Conservation (phyloP, 805 yeast genomes). For the Grigorovia jiainica region DNA sequence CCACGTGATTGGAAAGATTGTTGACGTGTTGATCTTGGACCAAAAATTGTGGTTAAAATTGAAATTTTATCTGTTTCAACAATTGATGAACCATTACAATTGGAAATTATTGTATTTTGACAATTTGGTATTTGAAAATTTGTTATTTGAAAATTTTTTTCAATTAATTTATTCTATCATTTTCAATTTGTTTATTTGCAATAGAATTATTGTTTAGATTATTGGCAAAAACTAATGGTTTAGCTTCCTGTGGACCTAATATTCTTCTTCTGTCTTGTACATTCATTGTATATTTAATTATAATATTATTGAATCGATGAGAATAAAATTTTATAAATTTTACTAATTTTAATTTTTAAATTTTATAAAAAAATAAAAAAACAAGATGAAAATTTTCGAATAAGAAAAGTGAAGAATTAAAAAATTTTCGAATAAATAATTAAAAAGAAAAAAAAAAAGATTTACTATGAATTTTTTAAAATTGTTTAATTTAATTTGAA, state of each 20-base stretch:
- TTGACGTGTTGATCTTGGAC: slow-evolving; percentile 72
- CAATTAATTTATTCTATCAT: no score
- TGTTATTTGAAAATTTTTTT: no score
- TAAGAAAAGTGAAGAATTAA: no score
- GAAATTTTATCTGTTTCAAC: slow-evolving; percentile 47
- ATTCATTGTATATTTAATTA: slow-evolving; percentile 14
- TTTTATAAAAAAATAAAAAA: no score
- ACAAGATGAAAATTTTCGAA: no score
- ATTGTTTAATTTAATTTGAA: no score
- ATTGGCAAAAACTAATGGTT: slow-evolving; percentile 34
- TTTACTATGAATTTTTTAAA: neutral
- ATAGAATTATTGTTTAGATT: slow-evolving; percentile 6
- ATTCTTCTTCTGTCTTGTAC: slow-evolving; percentile 69
- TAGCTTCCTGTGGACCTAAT: slow-evolving; percentile 69
- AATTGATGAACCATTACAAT: slow-evolving; percentile 77
- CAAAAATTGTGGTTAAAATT: slow-evolving; percentile 65
- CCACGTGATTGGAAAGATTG: slow-evolving; percentile 65
- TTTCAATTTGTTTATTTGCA: neutral
- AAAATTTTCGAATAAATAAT: no score
- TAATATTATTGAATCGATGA: no score
- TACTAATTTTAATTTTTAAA: no score
- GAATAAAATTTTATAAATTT: no score
- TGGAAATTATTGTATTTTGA: slow-evolving; percentile 57
- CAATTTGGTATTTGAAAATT: slow-evolving; percentile 2
- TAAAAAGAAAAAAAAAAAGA: neutral